These are phyloP conservation scores for Claviceps monticola DNA, from an alignment of 2,329 filamentous ascomycete genomes.

Conservation along the genomic window DNA sequence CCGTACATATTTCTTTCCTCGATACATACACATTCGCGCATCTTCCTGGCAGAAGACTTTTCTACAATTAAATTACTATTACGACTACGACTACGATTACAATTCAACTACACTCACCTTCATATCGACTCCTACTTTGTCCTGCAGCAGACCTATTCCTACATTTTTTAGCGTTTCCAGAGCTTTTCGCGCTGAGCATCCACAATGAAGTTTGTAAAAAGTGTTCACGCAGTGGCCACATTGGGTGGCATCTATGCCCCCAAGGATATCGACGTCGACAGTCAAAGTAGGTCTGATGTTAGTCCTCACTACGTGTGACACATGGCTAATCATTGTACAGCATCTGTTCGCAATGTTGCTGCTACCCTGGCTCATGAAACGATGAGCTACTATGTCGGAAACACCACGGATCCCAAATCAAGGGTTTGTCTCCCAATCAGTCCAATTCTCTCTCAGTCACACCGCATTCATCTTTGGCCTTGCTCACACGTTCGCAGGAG, in stretches of 20 bases:
- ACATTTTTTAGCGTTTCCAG: neutral
- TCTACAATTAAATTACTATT: neutral
- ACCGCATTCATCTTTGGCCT: neutral
- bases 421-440: constrained; percentile 18
- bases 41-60: constrained; percentile 5
- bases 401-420: constrained; percentile 34
- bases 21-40: neutral
- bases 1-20: neutral
- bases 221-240: constrained; percentile 12
- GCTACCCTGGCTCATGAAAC: constrained; percentile 45
- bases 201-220: constrained; percentile 13
- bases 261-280: constrained; percentile 25
- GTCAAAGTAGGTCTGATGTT: constrained; percentile 16
- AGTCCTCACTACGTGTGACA: neutral
- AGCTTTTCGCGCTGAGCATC: neutral
- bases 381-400: constrained; percentile 52
- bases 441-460: too few species aligned
- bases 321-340: constrained; percentile 21
- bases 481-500: constrained; percentile 19
- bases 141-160: too few species aligned
- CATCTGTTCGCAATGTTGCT: constrained; percentile 47
- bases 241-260: constrained; percentile 18
- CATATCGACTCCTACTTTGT: too few species aligned
- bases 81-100: too few species aligned
- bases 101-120: too few species aligned